Percentiles rank a stretch among this genome's conserved stretches.
These are phyloP conservation scores for Pythium vanterpoolii DNA, from an alignment of 352 stramenopile genomes.

Conservation along the genomic window DNA sequence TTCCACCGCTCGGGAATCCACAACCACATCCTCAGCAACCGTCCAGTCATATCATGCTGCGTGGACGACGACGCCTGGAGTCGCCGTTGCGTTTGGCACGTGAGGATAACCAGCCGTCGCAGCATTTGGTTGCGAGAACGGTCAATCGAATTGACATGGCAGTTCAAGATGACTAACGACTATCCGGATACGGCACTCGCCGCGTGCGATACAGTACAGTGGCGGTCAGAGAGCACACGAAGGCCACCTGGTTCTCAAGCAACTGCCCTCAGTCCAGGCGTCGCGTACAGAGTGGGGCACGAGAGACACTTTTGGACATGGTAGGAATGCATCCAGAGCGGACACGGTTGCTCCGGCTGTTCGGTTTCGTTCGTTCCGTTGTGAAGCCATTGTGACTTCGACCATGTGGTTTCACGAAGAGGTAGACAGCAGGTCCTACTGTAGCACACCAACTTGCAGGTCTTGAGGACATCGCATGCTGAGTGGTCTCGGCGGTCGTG, in stretches of 20 bases:
- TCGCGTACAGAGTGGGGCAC: background rate
- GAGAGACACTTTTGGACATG: background rate
- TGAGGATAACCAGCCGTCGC: too few species aligned
- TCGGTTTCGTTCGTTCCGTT: background rate
- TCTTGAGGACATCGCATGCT: background rate
- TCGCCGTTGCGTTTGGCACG: too few species aligned
- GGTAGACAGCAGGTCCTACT: background rate
- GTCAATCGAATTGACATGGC: too few species aligned
- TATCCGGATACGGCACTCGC: background rate
- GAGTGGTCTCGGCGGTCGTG: background rate
- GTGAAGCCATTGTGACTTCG: background rate
- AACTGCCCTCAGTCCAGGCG: background rate
- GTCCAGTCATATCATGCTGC: too few species aligned
- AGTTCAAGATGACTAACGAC: background rate
- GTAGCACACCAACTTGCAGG: background rate
- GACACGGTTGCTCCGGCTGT: conserved; percentile 2
- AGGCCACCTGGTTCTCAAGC: conserved; percentile 3
- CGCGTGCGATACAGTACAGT: background rate
- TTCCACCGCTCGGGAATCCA: too few species aligned
- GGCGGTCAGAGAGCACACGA: too few species aligned
- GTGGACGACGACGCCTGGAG: too few species aligned
- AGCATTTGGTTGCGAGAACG: too few species aligned
- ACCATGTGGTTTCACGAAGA: background rate
- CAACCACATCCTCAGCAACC: too few species aligned
- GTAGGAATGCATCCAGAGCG: background rate